Conservation (phyloP, 805 yeast species). For the Barnettozyma sucrosica region DNA sequence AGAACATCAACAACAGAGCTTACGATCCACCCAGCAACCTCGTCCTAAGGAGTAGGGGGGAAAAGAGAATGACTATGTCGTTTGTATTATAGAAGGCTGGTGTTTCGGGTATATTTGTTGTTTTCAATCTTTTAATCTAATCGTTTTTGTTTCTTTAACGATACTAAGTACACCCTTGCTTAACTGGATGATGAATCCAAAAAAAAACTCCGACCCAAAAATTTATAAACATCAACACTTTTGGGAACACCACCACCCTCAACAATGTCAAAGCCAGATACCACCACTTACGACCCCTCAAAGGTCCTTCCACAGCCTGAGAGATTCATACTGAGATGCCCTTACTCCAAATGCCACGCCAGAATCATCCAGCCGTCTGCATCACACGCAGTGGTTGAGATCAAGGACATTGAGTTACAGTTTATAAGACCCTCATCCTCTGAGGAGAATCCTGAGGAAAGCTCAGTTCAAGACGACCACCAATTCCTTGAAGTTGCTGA, state of each 20-base stretch:
- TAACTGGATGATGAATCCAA: neutral
- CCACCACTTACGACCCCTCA: neutral
- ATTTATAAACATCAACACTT: neutral
- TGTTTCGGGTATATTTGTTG: neutral
- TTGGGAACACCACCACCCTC: neutral
- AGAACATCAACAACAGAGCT: constrained; percentile 8
- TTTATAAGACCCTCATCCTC: constrained; percentile 5
- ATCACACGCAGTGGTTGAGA: neutral
- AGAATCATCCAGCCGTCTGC: constrained; percentile 18
- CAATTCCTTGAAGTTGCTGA: constrained; percentile 43
- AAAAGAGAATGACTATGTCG: neutral
- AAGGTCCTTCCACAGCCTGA: neutral
- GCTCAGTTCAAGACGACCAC: constrained; percentile 3
- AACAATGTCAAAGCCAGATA: neutral
- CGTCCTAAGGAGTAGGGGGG: neutral
- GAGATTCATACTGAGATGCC: constrained; percentile 18
- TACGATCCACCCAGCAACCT: constrained; percentile 1
- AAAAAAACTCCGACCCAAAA: constrained; percentile 2
- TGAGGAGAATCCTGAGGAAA: neutral
- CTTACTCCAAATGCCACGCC: constrained; percentile 22
- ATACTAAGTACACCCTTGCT: too few species aligned
- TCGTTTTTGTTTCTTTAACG: neutral
- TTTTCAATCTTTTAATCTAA: neutral
- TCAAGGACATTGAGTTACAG: neutral
- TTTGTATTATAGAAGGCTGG: neutral